These are phyloP conservation scores for Aspergillus pseudoviridinutans DNA, from an alignment of 2,329 filamentous ascomycete species.

Conservation along the genomic window DNA sequence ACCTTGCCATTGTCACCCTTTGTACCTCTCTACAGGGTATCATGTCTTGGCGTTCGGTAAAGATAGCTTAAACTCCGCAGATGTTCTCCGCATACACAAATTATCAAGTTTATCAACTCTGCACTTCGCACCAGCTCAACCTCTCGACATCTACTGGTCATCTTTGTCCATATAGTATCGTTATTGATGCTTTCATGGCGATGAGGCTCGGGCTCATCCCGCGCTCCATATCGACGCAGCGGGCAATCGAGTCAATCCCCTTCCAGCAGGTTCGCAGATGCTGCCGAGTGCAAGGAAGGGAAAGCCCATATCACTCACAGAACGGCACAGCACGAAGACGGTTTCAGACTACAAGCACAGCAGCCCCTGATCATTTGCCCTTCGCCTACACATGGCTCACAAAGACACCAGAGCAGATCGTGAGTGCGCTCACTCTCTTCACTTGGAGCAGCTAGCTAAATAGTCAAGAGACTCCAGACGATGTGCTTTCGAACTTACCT, in stretches of 20 bases:
- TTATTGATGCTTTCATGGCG: slow-evolving; percentile 19
- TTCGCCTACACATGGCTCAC: slow-evolving; percentile 34
- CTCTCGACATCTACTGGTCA: slow-evolving; percentile 1
- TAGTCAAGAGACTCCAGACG: slow-evolving; percentile 23
- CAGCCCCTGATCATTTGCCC: slow-evolving; percentile 3
- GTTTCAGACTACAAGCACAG: slow-evolving; percentile 14
- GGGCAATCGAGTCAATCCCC: slow-evolving; percentile 8
- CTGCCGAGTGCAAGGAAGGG: slow-evolving; percentile 1
- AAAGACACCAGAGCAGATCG: slow-evolving; percentile 25
- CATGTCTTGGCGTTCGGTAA: neutral
- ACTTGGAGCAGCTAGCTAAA: slow-evolving; percentile 3
- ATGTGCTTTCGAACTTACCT: slow-evolving; percentile 27
- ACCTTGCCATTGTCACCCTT: neutral
- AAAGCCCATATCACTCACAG: neutral
- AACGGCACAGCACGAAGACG: slow-evolving; percentile 7
- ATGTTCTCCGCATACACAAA: neutral
- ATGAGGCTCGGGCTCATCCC: slow-evolving; percentile 15
- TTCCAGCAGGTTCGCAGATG: slow-evolving; percentile 5
- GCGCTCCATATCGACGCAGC: slow-evolving; percentile 16
- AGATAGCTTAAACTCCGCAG: neutral
- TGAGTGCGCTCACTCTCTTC: slow-evolving; percentile 11
- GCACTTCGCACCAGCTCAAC: neutral
- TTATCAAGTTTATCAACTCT: neutral
- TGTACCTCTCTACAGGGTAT: neutral
- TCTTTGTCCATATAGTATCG: neutral